A percentile compares a stretch with the other conserved stretches of the same genome.
Evolutionary conservation across 495 filamentous ascomycete species (phyloP).

Genomic region (Neurospora cerealis): DNA sequence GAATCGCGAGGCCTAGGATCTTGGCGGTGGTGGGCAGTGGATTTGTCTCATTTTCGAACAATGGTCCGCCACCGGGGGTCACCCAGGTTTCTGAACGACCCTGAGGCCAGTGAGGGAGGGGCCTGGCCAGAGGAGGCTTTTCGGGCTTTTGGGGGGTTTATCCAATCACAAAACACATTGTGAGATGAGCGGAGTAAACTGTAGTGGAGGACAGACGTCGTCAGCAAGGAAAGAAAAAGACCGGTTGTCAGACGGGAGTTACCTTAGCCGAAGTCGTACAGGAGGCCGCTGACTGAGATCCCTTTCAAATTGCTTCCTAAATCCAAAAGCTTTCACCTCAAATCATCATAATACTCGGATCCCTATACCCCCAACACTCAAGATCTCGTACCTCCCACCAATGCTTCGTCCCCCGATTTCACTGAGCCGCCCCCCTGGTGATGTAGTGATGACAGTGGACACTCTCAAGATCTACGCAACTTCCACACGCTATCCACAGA

Average conservation of each 20-base stretch:
- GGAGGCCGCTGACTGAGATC: neutral
- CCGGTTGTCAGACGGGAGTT: neutral
- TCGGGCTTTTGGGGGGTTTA: neutral
- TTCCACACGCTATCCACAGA: neutral
- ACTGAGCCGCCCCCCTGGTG: neutral
- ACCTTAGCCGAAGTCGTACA: neutral
- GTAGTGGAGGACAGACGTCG: neutral
- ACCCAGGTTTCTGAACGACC: neutral
- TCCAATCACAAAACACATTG: neutral
- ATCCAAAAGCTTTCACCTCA: neutral
- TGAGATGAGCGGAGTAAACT: neutral
- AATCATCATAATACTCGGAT: neutral
- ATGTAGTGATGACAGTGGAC: neutral
- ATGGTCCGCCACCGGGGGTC: neutral
- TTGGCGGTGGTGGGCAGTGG: neutral
- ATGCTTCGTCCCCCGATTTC: neutral
- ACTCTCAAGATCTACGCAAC: neutral
- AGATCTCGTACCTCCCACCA: neutral
- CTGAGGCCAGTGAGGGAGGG: neutral
- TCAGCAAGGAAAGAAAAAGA: neutral
- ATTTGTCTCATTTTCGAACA: neutral
- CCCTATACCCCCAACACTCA: neutral
- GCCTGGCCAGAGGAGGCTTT: neutral
- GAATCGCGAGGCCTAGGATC: neutral
- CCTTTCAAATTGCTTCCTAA: neutral